A percentile compares a stretch with the other conserved stretches of the same genome.
phyloP scores from a whole-genome alignment of 148 eudicot species.

The Linanthus parryae region DNA sequence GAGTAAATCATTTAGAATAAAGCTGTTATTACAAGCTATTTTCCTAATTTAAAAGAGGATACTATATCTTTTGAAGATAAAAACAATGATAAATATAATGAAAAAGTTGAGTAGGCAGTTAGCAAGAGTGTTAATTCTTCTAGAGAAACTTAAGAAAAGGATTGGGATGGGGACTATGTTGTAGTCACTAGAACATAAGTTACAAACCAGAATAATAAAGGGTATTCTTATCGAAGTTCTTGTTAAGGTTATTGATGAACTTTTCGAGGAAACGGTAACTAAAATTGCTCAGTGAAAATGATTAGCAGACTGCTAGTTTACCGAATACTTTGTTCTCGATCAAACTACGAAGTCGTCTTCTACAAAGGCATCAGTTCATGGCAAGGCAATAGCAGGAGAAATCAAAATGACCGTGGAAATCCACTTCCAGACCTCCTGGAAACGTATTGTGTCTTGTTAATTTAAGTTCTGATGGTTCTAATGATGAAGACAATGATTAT shows the following conservation, averaged over 20 bases:
- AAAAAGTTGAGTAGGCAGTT: constrained; percentile 63
- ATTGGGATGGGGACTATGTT: constrained; percentile 63
- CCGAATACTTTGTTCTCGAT: constrained; percentile 20
- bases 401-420: constrained; percentile 51
- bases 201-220: constrained; percentile 89
- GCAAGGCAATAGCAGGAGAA: constrained; percentile 35
- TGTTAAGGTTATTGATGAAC: constrained; percentile 90
- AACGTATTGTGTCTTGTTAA: constrained; percentile 81
- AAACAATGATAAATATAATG: constrained; percentile 33
- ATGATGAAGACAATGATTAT: constrained; percentile 56
- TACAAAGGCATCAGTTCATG: constrained; percentile 55
- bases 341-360: constrained; percentile 23
- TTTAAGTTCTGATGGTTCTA: constrained; percentile 88
- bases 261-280: constrained; percentile 88
- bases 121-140: constrained; percentile 78
- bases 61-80: constrained; percentile 62
- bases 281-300: constrained; percentile 81
- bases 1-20: constrained; percentile 94
- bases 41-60: constrained; percentile 43
- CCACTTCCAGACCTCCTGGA: constrained; percentile 59
- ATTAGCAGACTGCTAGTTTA: constrained; percentile 48
- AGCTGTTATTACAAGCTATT: constrained; percentile 54
- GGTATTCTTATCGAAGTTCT: constrained; percentile 94
- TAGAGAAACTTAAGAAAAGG: constrained; percentile 78
- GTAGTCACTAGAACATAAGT: constrained; percentile 80